Conservation (phyloP, 805 yeast genomes). For the Yarrowia sp. region DNA sequence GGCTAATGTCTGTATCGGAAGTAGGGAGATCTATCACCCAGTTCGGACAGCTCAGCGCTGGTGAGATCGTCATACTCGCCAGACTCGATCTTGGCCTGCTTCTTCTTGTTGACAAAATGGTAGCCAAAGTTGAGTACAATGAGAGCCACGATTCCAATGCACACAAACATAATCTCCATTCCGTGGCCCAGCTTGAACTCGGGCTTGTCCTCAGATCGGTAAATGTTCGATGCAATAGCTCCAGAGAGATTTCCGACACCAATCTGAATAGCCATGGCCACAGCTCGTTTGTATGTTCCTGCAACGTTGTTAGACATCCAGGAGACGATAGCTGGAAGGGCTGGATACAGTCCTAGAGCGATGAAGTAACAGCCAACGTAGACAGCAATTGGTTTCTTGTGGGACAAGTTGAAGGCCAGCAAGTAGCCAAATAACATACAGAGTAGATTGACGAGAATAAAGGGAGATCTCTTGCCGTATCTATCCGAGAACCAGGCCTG, state of each 20-base stretch:
- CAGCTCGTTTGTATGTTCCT: conserved; percentile 62
- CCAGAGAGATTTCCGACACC: conserved; percentile 73
- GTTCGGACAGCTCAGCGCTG: not conserved
- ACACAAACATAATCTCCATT: conserved; percentile 56
- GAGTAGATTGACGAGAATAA: conserved; percentile 45
- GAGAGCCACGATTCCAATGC: conserved; percentile 47
- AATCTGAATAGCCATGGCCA: conserved; percentile 62
- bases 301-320: conserved; percentile 64
- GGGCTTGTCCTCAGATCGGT: conserved; percentile 62
- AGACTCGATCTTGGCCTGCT: conserved; percentile 4
- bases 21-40: conserved; percentile 25
- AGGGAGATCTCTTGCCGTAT: conserved; percentile 48
- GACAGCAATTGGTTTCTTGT: conserved; percentile 44
- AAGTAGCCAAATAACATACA: conserved; percentile 51
- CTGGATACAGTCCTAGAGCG: conserved; percentile 61
- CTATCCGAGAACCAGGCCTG: conserved; percentile 46
- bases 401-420: conserved; percentile 57
- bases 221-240: conserved; percentile 61
- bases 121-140: conserved; percentile 25
- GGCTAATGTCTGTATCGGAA: conserved; percentile 26
- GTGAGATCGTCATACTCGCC: conserved; percentile 22
- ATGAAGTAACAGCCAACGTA: conserved; percentile 65
- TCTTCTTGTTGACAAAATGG: conserved; percentile 20
- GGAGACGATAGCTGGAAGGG: conserved; percentile 67
- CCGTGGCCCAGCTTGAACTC: conserved; percentile 59